Base-by-base conservation (phyloP, 192 early-diverging fungal species). In the Rhizophagus sp. region DNA sequence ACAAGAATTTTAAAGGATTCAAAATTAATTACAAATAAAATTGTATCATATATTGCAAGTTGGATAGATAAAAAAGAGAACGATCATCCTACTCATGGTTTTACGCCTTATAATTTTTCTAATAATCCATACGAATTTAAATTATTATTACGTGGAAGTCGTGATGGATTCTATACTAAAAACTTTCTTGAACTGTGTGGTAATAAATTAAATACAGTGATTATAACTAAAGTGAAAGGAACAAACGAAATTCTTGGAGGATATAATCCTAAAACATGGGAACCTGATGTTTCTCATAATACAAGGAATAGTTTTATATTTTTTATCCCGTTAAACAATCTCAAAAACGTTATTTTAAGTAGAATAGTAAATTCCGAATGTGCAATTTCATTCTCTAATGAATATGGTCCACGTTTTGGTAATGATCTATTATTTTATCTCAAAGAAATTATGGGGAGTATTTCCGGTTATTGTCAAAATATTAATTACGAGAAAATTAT, bases 221-320 rank as follows among this genome's bases (percentile, higher is more conserved):
- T 52, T 25, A 57, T 73, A 5, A 24, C 30, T 50, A 73, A 57
- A 49, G 72, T 57, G n/a, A 73, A 50, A 9, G 72, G 30, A 24
- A 73, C 72, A 9, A 34, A 57, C 57, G 72, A 73, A 73, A 73
- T 73, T 8, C n/a, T 73, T 4, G 72, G 72, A 13, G 72, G 72
- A 73, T 73, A 73, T 57, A 73, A 73, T 52, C 72, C 72, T 3
- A 2, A 24, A 30, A 19, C 8, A 22, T 73, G 72, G 72, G 0
- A 22, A 50, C 15, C n/a, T 27, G n/a, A 12, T 52, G 4, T 12
- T 13, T 64, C 25, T 12, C 22, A 39, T 36, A 36, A 36, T 11
- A 72, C 69, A 0, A 41, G 7, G 9, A 33, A 72, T 47, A 72
- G 69, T 72, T 72, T 72, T 72, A 41, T 72, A 36, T 72, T 72